Base-by-base conservation (phyloP, 257 asterid genomes). In the Solanum sparsipilum region DNA sequence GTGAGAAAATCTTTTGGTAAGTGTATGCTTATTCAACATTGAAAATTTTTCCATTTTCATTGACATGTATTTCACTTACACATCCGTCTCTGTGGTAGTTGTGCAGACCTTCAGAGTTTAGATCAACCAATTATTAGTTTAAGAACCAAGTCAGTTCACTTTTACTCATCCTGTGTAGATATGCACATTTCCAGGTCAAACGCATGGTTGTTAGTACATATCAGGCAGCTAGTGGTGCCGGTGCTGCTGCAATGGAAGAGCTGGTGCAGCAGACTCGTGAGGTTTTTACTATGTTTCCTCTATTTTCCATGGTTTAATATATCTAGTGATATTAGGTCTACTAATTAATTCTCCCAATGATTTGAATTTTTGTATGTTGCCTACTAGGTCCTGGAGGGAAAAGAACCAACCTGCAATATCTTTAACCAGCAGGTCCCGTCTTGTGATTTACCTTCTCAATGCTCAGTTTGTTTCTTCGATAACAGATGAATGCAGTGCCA, bases 201-300 rank as follows among this genome's bases (percentile, higher is more conserved):
- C 94, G 93, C 86, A 92, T 92, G 94, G 93, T 92, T 56, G 92
- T 92, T 87, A 92, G 94, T 87, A 92, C 94, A 21, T 92, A 92
- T 86, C 94, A 92, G 89, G 94, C 94, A 60, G 94, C 94, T 76
- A 92, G 94, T 84, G 94, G 94, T 65, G 98, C 98, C 7, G 99
- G 99, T 52, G 99, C 99, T 78, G 99, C 99, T 72, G 99, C 99
- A 85, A 97, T 97, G 99, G 99, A 95, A 93, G 99, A 97, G 93
- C 96, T 97, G 84, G 98, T 92, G 90, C 96, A 48, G 88, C 99
- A 97, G 85, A 95, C 98, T 86, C 99, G 98, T 87, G 98, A 96
- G 98, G 98, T 96, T 72, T 83, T 87, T 79, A 35, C 78, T 23
- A 10, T 87, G 63, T 65, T 74, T 34, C 56, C 60, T 36, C 44